Base-by-base conservation (phyloP, 306 rosid genomes). In the Crotalaria pallida region DNA sequence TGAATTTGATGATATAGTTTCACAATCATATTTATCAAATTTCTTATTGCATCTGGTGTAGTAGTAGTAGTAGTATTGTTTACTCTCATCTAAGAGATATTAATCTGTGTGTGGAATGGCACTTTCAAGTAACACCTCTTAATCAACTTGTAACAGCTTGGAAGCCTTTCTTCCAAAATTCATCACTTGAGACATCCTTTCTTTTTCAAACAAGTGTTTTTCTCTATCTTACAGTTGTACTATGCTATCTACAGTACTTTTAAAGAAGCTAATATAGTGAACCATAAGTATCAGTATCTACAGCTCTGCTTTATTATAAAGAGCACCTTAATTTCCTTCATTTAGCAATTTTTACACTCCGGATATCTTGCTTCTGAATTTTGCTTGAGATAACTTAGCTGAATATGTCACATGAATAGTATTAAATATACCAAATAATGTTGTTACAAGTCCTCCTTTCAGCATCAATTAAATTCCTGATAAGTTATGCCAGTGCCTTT, bases 1-100 rank as follows among this genome's bases (percentile, higher is more conserved):
- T 86, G 89, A 83, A 76, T 67, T 69, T 78, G 83, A 69, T 75
- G 69, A 76, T 83, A 88, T 76, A 84, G 79, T 76, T 87, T 80
- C 79, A 80, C 77, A 83, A 73, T 76, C 76, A 81, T 79, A 84
- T 82, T 77, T 77, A 48, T 69, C 79, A 77, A 77, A 61, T 65
- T 81, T 84, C 78, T 79, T 58, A 58, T 41, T 72, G 78, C 72
- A 64, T 74, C 75, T 77, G 52, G 27, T 34, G 27, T 34, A 21
- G 61, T 71, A 56, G 71, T 79, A 55, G 47, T 69, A 24, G 65
- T 71, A 56, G 71, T 79, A 55, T n/a, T n/a, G 47, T 69, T 78
- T 52, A 63, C 72, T 45, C 29, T 77, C 77, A 60, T 71, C 81
- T 70, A 18, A 50, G 23, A 78, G 52, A n/a, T n/a, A n/a, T n/a